Conservation (phyloP, 345 rosid genomes). For the Heritiera littoralis region DNA sequence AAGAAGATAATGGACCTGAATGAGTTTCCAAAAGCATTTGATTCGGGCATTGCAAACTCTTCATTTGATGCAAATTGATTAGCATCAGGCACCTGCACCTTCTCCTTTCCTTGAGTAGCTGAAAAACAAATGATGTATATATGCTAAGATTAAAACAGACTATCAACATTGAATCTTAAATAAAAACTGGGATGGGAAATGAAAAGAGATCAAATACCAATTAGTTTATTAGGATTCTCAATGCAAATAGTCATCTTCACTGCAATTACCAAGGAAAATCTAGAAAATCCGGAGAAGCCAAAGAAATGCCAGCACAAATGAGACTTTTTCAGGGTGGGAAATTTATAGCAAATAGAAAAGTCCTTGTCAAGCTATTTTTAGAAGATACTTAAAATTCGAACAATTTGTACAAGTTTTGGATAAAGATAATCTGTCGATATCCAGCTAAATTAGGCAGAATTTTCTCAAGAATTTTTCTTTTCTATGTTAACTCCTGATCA, state of each 20-base stretch:
- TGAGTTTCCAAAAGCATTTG: slow-evolving; percentile 40
- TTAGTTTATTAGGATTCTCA: not conserved
- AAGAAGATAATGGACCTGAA: slow-evolving; percentile 31
- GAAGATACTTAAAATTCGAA: not conserved
- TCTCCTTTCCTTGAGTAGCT: not conserved
- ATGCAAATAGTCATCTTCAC: slow-evolving; percentile 6
- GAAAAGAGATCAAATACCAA: not conserved
- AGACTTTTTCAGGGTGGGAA: not conserved
- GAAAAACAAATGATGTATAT: not conserved
- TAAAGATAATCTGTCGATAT: not conserved
- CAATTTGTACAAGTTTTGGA: not conserved
- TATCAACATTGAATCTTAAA: too few species aligned
- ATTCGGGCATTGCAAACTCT: slow-evolving; percentile 38
- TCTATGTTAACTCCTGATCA: not conserved
- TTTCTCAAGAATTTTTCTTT: not conserved
- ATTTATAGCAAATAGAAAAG: not conserved
- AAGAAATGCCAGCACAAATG: not conserved
- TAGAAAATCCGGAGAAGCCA: not conserved
- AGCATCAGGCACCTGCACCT: not conserved
- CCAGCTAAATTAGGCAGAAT: not conserved
- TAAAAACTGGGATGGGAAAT: too few species aligned
- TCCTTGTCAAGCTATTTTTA: not conserved
- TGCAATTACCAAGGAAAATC: not conserved
- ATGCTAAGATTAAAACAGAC: too few species aligned
- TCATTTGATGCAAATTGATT: slow-evolving; percentile 22